Percentiles rank a stretch among this genome's conserved stretches.
These are phyloP conservation scores for Haplographium delicatum DNA, from an alignment of 495 filamentous ascomycete genomes.

Conservation along the genomic window DNA sequence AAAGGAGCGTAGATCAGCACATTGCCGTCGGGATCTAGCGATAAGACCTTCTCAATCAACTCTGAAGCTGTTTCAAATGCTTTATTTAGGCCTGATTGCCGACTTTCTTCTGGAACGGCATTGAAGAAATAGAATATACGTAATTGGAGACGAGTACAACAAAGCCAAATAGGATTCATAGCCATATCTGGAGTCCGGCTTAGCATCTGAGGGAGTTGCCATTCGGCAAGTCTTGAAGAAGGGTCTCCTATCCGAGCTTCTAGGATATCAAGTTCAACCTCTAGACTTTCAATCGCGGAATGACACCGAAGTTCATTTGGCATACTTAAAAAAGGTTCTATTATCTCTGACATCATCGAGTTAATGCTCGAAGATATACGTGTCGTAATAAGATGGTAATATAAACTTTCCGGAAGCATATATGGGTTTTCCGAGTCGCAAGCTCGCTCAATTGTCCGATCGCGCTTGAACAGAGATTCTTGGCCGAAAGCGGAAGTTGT, in stretches of 20 bases:
- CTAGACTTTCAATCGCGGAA: background rate
- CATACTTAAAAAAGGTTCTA: background rate
- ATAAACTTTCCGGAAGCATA: background rate
- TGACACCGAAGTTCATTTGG: background rate
- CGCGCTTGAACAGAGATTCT: too few species aligned
- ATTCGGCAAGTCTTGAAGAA: too few species aligned
- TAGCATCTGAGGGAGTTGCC: too few species aligned
- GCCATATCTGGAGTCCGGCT: too few species aligned
- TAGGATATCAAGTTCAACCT: background rate
- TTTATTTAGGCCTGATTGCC: slow-evolving; percentile 2
- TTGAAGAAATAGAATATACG: slow-evolving; percentile 9
- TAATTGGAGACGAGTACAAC: slow-evolving; percentile 1
- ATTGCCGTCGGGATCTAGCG: too few species aligned
- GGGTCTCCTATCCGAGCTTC: background rate
- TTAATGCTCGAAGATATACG: background rate
- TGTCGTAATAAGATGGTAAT: background rate
- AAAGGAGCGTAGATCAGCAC: too few species aligned
- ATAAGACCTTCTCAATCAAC: too few species aligned
- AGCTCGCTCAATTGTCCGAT: background rate
- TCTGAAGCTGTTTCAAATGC: background rate
- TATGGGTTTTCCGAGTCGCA: background rate
- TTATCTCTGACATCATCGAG: too few species aligned
- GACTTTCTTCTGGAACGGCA: background rate
- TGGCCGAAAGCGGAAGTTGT: too few species aligned
- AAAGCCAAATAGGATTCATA: too few species aligned